These are phyloP conservation scores for Leccinum subatratum DNA, from an alignment of 1,284 basidiomycete species.

Conservation along the genomic window DNA sequence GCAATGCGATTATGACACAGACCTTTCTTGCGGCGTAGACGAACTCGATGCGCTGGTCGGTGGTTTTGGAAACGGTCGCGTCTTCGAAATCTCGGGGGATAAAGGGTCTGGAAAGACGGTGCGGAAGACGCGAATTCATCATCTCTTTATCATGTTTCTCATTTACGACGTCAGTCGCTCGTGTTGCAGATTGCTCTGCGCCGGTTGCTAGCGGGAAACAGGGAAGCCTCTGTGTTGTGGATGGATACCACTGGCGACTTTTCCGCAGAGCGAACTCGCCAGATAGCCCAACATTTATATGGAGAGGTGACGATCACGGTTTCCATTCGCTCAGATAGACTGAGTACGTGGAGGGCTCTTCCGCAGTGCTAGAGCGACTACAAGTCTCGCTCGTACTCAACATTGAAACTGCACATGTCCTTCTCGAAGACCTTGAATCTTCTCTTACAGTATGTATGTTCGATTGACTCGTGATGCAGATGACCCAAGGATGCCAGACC, in stretches of 20 bases:
- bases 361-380: slow-evolving; percentile 37
- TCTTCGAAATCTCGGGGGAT: slow-evolving; percentile 65
- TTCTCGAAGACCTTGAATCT: slow-evolving; percentile 43
- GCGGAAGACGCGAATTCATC: slow-evolving; percentile 20
- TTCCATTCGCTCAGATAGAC: slow-evolving; percentile 8
- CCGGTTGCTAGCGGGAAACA: slow-evolving; percentile 41
- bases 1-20: slow-evolving; percentile 24
- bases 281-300: slow-evolving; percentile 35
- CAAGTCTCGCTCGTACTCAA: slow-evolving; percentile 57
- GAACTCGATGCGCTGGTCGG: slow-evolving; percentile 50
- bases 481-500: slow-evolving; percentile 15
- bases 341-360: slow-evolving; percentile 29
- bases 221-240: slow-evolving; percentile 50
- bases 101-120: slow-evolving; percentile 64
- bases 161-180: slow-evolving; percentile 41
- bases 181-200: slow-evolving; percentile 54
- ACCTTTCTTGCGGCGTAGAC: slow-evolving; percentile 39
- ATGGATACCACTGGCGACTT: slow-evolving; percentile 69
- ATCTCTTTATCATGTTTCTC: slow-evolving; percentile 3
- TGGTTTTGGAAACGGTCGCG: slow-evolving; percentile 42
- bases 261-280: slow-evolving; percentile 44
- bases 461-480: slow-evolving; percentile 1
- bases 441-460: slow-evolving; percentile 31
- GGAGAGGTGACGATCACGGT: slow-evolving; percentile 32
- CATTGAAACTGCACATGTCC: slow-evolving; percentile 45